Base-by-base conservation (phyloP, 2,329 filamentous ascomycete species). In the Thielaviopsis ethacetica region DNA sequence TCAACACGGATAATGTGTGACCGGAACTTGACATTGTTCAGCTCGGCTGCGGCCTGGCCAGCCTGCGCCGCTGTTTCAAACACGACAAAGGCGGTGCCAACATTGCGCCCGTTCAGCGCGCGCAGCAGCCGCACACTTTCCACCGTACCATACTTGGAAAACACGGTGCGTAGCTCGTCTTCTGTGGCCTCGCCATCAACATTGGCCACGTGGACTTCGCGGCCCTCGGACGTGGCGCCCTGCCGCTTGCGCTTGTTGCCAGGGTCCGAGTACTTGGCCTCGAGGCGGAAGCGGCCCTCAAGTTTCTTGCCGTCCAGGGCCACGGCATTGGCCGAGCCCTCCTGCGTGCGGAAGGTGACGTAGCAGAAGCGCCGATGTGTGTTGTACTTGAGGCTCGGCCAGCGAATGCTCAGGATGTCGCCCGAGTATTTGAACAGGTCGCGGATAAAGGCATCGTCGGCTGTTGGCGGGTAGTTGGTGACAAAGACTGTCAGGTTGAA, bases 311-410 rank as follows among this genome's bases (percentile, higher is more conserved):
- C 85, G 66, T 96, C 79, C 54, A 95, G 78, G 3, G 57, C 57
- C 0, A 84, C 85, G 1, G 91, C 91, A 54, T 80, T 81, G 47
- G 81, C 76, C 0, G 90, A 88, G 57, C 81, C 79, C n/a, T 77
- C 76, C 2, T 78, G 71, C 34, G 82, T 81, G 54, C 83, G 78
- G 68, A 96, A 96, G n/a, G 94, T 88, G 6, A 96, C 78, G 69
- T 98, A 98, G 73, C 91, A 96, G 73, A 98, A 98, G 24, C 93
- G 85, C 34, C 93, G 87, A 65, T 88, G 84, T 1, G 85, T 84
- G 66, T 96, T 91, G 70, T 80, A 90, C 68, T 94, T 94, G 56
- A 98, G 79, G 59, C 89, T 95, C 1, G 93, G 93, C 72, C 93
- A 93, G 22, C 93, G 85, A 57, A 97, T 79, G 66, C 85, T 88